These are phyloP conservation scores for Isochrysis galbana DNA, from an alignment of 78 protist species.

Conservation along the genomic window DNA sequence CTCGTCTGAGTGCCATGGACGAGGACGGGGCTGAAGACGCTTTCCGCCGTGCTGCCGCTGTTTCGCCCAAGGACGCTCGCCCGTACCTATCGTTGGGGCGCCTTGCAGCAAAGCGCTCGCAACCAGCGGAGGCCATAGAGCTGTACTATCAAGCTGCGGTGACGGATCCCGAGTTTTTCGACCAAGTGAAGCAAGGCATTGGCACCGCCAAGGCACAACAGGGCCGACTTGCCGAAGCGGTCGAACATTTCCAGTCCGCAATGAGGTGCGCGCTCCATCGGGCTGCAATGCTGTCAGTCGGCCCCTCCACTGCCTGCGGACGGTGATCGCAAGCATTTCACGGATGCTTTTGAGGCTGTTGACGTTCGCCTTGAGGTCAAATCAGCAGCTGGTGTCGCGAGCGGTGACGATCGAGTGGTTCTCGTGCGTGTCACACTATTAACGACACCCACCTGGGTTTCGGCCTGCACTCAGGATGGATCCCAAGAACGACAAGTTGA, in stretches of 20 bases:
- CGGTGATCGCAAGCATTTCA: too few species aligned
- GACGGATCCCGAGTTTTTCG: neutral
- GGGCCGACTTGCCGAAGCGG: neutral
- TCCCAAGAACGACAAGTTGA: neutral
- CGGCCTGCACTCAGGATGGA: neutral
- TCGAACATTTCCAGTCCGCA: neutral
- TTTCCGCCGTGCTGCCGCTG: neutral
- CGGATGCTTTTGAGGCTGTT: too few species aligned
- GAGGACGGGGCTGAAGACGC: neutral
- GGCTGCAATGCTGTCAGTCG: too few species aligned
- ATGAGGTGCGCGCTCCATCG: too few species aligned
- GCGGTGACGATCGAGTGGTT: too few species aligned
- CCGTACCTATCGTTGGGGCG: neutral
- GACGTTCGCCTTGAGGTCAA: too few species aligned
- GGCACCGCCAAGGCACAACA: neutral
- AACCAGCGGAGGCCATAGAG: neutral
- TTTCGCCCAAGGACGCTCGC: neutral
- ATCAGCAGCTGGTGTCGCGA: too few species aligned
- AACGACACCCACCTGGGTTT: too few species aligned
- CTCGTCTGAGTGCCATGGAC: neutral
- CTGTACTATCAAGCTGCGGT: neutral
- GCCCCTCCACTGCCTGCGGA: neutral
- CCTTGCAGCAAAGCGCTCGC: neutral
- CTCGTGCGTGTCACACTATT: too few species aligned
- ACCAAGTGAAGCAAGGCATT: neutral